Base-by-base conservation (phyloP, 257 asterid species). In the Nicotiana sylvestris region DNA sequence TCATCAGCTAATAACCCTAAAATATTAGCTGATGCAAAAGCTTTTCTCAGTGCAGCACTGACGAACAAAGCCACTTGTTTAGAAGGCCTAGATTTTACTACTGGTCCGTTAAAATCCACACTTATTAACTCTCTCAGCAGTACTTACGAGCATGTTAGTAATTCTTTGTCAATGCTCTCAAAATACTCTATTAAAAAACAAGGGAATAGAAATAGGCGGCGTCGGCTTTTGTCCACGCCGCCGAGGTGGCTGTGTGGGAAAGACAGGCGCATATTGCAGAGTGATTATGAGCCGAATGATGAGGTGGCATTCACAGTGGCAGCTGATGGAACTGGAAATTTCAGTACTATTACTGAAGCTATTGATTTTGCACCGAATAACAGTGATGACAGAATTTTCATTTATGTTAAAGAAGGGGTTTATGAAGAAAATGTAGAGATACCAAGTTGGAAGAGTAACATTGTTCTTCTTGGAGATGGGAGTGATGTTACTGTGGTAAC, bases 401-500 rank as follows among this genome's bases (percentile, higher is more conserved):
- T 96, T 29, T 92, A 90, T 27, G 56, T 96, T 2, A 91, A 57
- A 65, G 85, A 87, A 84, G 99, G 99, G 27, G 76, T 88, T n/a
- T 96, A 96, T 83, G 76, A 86, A 77, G 98, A 96, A 81, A 90
- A 94, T 67, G 97, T 94, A 81, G 95, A 89, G 84, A 94, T 96
- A 67, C 98, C 98, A 6, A 89, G 84, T 58, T 91, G 92, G 91
- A 96, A 96, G 66, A 33, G 91, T 0, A 96, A 96, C 84, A 89
- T 96, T 81, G 94, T 93, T 56, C 76, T 96, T 84, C 86, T 96
- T 30, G 99, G 99, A 57, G 98, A 94, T 66, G 98, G 98, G 29
- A 86, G 86, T 30, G 91, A 93, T 66, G 88, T 62, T 10, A 96
- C 99, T 17, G 87, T 89, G 33, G 86, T 96, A 7, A 90, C 85